phyloP scores from a whole-genome alignment of 805 yeast species.

The Nakazawaea anatomiae region DNA sequence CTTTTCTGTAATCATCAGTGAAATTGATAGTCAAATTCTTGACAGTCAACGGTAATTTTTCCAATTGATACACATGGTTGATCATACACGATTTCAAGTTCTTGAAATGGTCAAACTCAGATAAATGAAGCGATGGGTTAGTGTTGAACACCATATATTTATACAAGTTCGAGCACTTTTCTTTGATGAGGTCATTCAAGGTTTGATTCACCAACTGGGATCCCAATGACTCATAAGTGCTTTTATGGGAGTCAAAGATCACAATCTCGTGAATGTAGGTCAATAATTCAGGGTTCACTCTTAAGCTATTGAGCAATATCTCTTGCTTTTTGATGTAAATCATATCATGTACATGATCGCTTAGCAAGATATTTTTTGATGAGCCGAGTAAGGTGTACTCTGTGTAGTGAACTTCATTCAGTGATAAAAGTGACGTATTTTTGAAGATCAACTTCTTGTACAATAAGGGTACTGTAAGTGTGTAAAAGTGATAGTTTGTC shows the following conservation, averaged over 20 bases:
- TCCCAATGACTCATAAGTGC: constrained; percentile 14
- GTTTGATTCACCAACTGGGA: constrained; percentile 16
- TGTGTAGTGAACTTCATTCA: constrained; percentile 7
- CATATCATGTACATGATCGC: constrained; percentile 29
- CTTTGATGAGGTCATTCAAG: constrained; percentile 18
- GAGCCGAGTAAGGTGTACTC: constrained; percentile 37
- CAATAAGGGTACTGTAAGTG: constrained; percentile 24
- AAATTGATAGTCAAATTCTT: constrained; percentile 14
- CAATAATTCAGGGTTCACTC: constrained; percentile 28
- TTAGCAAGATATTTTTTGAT: constrained; percentile 25
- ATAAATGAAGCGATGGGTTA: constrained; percentile 9
- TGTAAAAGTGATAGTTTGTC: constrained; percentile 25
- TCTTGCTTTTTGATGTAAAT: constrained; percentile 32
- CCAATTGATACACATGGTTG: constrained; percentile 15
- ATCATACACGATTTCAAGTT: constrained; percentile 13
- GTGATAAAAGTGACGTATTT: constrained; percentile 24
- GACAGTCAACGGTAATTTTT: constrained; percentile 16
- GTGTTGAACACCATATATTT: constrained; percentile 13
- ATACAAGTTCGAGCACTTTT: constrained; percentile 8
- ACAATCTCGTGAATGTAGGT: constrained; percentile 26
- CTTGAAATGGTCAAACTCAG: constrained; percentile 1
- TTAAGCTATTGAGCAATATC: constrained; percentile 31
- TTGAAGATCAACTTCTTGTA: constrained; percentile 32
- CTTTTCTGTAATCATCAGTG: constrained; percentile 9
- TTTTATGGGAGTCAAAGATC: constrained; percentile 24